Base-by-base conservation (phyloP, 257 asterid species). In the Plantago elongata region DNA sequence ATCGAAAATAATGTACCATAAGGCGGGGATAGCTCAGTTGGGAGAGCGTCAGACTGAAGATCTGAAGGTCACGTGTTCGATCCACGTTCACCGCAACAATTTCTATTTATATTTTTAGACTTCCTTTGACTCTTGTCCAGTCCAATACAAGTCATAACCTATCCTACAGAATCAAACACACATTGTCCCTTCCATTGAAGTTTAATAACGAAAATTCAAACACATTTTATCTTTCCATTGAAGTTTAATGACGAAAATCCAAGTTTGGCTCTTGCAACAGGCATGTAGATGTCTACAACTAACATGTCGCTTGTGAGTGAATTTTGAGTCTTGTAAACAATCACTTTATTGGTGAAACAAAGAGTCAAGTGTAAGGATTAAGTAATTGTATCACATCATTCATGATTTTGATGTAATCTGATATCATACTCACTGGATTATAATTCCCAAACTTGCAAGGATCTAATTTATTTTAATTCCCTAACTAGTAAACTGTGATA, bases 21-120 rank as follows among this genome's bases (percentile, higher is more conserved):
- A n/a, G n/a, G 61, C 63, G 63, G 63, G 63, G 83, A 82, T 79
- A 74, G 83, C 88, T 79, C 83, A 78, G 83, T 82, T 79, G 88
- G 88, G 83, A 82, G 85, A 82, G 88, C 83, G 81, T 77, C 83
- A 74, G 83, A 79, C 89, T 79, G 85, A 79, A 82, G 85, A 79
- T 79, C 78, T 76, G 85, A 82, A 77, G 85, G 85, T 81, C 82
- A 60, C 81, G 81, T 82, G 85, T 79, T 79, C 82, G 89, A 82
- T 82, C 85, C 89, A 79, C 83, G 85, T 42, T 58, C 63, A 58
- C 63, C 63, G 63, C 63, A 55, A 7, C 7, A 16, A 9, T 58
- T 9, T 9, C n/a, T n/a, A n/a, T 43, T 14, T 34, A 0, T 7
- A 1, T 34, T 34, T 22, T 22, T 22, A n/a, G n/a, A n/a, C 27